Evolutionary conservation across 2,329 filamentous ascomycete species (phyloP).

Genomic region (Aphanocladium album): DNA sequence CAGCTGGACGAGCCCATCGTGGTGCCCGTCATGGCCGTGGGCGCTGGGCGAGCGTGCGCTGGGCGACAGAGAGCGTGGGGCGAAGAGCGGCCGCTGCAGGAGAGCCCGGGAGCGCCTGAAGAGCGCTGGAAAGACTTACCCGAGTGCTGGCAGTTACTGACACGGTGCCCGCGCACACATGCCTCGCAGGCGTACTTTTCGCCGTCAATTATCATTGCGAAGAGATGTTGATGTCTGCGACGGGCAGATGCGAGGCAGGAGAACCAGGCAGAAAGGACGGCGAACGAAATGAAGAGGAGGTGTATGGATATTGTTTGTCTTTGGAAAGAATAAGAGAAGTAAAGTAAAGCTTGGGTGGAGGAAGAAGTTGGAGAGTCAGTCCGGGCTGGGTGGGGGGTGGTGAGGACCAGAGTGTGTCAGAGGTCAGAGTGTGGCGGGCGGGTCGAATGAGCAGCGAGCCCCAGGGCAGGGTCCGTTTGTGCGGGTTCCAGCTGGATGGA

Average conservation of each 20-base stretch:
- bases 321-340: constrained; percentile 6
- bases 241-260: constrained; percentile 12
- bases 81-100: neutral
- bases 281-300: neutral
- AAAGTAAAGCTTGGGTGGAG: constrained; percentile 8
- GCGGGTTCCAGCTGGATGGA: constrained; percentile 1
- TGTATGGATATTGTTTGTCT: neutral
- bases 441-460: constrained; percentile 7
- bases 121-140: constrained; percentile 55
- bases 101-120: neutral
- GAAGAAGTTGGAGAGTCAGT: constrained; percentile 8
- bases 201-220: constrained; percentile 77
- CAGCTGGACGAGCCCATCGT: neutral
- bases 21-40: neutral
- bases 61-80: constrained; percentile 2
- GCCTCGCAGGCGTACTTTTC: constrained; percentile 98
- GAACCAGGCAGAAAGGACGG: neutral
- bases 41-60: neutral
- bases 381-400: neutral
- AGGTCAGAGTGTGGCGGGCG: constrained; percentile 8
- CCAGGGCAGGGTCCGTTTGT: constrained; percentile 6
- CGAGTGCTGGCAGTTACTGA: constrained; percentile 95
- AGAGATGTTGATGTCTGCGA: constrained; percentile 12
- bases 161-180: constrained; percentile 95
- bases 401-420: constrained; percentile 3